Evolutionary conservation across 805 yeast species (phyloP).

Genomic region (Hyphopichia homilentoma): DNA sequence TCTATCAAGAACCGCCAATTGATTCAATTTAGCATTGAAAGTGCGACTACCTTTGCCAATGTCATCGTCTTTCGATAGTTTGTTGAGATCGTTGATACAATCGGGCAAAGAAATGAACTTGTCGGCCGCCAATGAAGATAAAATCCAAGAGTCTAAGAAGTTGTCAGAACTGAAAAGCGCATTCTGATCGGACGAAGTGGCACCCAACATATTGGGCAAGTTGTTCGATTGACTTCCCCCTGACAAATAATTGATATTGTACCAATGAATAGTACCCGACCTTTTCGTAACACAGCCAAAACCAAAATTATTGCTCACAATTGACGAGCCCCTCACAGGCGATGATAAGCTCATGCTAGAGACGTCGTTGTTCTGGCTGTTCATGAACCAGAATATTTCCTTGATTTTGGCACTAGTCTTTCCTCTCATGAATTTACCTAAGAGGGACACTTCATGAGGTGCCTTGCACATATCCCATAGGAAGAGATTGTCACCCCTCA

Average conservation of each 20-base stretch:
- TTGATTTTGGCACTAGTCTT: conserved; percentile 54
- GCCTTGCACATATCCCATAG: conserved; percentile 60
- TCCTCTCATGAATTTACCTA: conserved; percentile 61
- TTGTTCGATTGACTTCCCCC: conserved; percentile 30
- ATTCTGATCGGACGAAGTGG: conserved; percentile 3
- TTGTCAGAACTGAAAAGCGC: conserved; percentile 8
- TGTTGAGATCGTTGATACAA: conserved; percentile 6
- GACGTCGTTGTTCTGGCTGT: conserved; percentile 21
- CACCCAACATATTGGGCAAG: conserved; percentile 21
- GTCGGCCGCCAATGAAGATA: conserved; percentile 34
- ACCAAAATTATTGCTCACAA: conserved; percentile 29
- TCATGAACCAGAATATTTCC: conserved; percentile 51
- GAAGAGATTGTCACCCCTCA: conserved; percentile 59
- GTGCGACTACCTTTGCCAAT: too few species aligned
- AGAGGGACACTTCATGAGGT: conserved; percentile 46
- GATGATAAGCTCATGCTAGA: conserved; percentile 1
- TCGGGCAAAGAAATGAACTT: conserved; percentile 24
- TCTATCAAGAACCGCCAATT: conserved; percentile 31
- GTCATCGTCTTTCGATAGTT: conserved; percentile 8
- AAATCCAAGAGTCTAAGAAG: conserved; percentile 43
- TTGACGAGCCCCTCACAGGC: conserved; percentile 5
- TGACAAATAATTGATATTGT: conserved; percentile 39
- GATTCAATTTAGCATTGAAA: too few species aligned
- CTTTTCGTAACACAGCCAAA: conserved; percentile 51
- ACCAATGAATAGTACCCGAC: conserved; percentile 64